Base-by-base conservation (phyloP, 345 rosid genomes). In the Gossypium australe region DNA sequence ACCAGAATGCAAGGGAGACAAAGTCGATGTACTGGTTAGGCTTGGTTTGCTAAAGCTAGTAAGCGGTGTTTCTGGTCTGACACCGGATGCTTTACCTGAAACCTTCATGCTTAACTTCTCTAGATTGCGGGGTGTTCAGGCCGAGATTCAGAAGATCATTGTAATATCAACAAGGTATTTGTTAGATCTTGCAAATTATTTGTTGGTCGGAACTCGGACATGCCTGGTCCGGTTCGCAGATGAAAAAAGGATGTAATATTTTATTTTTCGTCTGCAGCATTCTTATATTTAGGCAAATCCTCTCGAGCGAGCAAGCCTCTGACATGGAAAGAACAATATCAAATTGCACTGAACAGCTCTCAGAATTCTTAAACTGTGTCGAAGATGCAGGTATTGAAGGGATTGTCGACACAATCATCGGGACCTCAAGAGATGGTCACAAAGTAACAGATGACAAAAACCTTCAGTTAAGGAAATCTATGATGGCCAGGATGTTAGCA, bases 1-100 rank as follows among this genome's bases (percentile, higher is more conserved):
- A 38, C 85, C 85, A 24, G 93, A 83, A 80, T 90, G 94, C 79
- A 84, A 77, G 41, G 99, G 97, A 72, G 99, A 89, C 65, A 83
- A 10, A 68, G 75, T 91, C 66, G 98, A 92, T 82, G 68, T 91
- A 75, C 49, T 86, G 48, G 88, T 88, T 73, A 91, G 98, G 84
- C 86, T 90, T 13, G 96, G 97, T 74, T 78, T 95, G 83, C 72
- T 91, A 81, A 90, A 95, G 88, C 80, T 95, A 72, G 97, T 85
- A 4, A 82, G 70, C 70, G 85, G 82, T 55, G 86, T 89, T 43
- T 80, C 91, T 47, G 98, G 94, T 75, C 74, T 90, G 24, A 83
- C 88, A 0, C 82, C 84, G 12, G 90, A 88, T 69, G 56, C 77
- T 34, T 61, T 90, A 60, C 98, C 99, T 0, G 99, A 95, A 82